Evolutionary conservation across 1,284 basidiomycete species (phyloP), one percentile per base, ranked within the genome.

Genomic region (Xerocomus amazonicus): DNA sequence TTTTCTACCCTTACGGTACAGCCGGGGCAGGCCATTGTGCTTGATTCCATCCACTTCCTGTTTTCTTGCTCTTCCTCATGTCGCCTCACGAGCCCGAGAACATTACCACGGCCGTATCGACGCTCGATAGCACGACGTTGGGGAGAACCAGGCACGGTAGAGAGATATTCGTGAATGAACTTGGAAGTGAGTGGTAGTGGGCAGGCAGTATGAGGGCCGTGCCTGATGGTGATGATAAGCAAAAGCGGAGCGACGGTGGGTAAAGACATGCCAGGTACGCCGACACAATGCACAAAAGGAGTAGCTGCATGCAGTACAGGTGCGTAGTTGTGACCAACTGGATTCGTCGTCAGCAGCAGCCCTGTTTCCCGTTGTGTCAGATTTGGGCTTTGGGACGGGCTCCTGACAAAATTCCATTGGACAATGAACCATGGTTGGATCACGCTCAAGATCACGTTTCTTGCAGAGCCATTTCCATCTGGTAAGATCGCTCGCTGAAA

Each of bases 221-320:
- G 90, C 87, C 87, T 87, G 48, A 29, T 12, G 37, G 26, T 14
- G 34, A 43, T 42, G 1, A 38, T 47, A 19, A 46, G 54, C 12
- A 51, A 47, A 38, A 12, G 32, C 6, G 31, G 13, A 26, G 37
- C 8, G 28, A 41, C 8, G 31, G 27, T 40, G n/a, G 1, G n/a
- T 16, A 33, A 38, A 6, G 3, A 60, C 71, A 50, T 52, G 86
- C 86, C 89, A 90, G 39, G 84, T 83, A 42, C 80, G 77, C 56
- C 76, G 79, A 61, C 89, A 92, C 56, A 86, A 84, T 4, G 80
- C 76, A 62, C 87, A 90, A 61, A 90, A 88, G 2, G 80, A 80
- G 65, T 80, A 89, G 10, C 71, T 74, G 61, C 89, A 92, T 28
- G 70, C 62, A 2, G 74, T 62, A 56, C 90, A 92, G 34, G 78